These are phyloP conservation scores for Prillingera fragicola DNA, from an alignment of 1,284 basidiomycete genomes.

Conservation along the genomic window DNA sequence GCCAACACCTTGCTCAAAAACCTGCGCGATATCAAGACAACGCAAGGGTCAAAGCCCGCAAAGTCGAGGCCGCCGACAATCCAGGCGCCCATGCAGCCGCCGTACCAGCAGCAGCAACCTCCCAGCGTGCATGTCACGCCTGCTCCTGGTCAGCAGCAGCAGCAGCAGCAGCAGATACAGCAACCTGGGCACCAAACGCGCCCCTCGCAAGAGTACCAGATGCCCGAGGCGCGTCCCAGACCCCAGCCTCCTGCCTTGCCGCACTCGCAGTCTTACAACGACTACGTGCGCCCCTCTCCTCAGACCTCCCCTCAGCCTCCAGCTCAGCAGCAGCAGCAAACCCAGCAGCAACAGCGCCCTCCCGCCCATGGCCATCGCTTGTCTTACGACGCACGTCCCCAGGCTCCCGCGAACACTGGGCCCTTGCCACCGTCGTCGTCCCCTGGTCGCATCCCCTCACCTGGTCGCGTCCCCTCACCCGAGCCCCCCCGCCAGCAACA, in stretches of 20 bases:
- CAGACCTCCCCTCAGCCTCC: conserved; percentile 9
- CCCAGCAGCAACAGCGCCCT: conserved; percentile 7
- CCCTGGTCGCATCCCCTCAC: conserved; percentile 49
- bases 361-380: conserved; percentile 49
- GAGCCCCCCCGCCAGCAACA: conserved; percentile 1
- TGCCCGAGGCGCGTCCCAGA: too few relatives aligned
- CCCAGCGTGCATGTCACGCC: too few relatives aligned
- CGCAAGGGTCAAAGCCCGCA: conserved; percentile 37
- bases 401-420: neutral
- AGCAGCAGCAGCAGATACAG: conserved; percentile 16
- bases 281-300: conserved; percentile 43
- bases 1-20: conserved; percentile 89
- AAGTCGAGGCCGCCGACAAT: conserved; percentile 12
- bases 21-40: conserved; percentile 67
- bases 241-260: conserved; percentile 53
- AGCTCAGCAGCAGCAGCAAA: conserved; percentile 14
- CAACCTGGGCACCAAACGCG: too few relatives aligned
- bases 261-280: conserved; percentile 13
- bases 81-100: conserved; percentile 16
- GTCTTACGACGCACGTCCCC: conserved; percentile 36
- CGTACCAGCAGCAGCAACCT: too few relatives aligned
- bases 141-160: conserved; percentile 17
- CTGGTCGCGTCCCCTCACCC: conserved; percentile 40
- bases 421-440: conserved; percentile 1
- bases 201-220: too few relatives aligned